Evolutionary conservation across 2,329 filamentous ascomycete genomes (phyloP), one percentile per base, ranked within the genome.

Genomic region (Aspergillus glaucus): DNA sequence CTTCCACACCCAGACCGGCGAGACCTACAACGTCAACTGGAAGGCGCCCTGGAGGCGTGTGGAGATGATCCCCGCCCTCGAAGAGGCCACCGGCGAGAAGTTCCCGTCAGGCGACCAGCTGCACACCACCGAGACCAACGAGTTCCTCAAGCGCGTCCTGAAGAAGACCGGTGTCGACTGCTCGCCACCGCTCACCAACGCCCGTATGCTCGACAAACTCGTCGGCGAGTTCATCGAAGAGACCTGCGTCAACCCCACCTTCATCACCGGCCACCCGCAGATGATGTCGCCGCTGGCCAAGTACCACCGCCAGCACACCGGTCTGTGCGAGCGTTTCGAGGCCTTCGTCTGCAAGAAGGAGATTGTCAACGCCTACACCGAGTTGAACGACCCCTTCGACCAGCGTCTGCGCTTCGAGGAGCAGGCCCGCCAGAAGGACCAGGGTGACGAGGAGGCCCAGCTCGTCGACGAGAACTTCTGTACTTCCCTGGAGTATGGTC

Each of bases 221-320:
- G 85, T 89, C 28, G 90, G 90, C 55, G 91, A 97, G 69, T 96
- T 90, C 72, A 92, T 97, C 60, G 93, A 97, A 74, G 87, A 91
- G 67, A 92, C 85, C 57, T 94, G 89, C 71, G 79, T 95, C 68
- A 95, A 92, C 79, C 92, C 93, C 2, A 95, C 88, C 40, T 93
- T 93, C 75, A 93, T 94, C 69, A 85, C 79, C 6, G 87, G 86
- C n/a, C 88, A 95, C 71, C 79, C 81, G 6, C 80, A 87, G 65
- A 86, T 90, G 79, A 94, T 97, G 92, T 93, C 88, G 14, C 93
- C 93, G 7, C 79, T 98, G 15, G 93, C 93, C 77, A 98, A 98
- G 80, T 91, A 91, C 71, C 88, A 96, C 73, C 87, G 93, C 57
- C 74, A 78, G 43, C 81, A 82, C 54, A 80, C 85, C 46, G 93